A percentile compares a stretch with the other conserved stretches of the same genome.
These are phyloP conservation scores for Pleurotus ostreatus DNA, from an alignment of 768 basidiomycete genomes.

Conservation along the genomic window DNA sequence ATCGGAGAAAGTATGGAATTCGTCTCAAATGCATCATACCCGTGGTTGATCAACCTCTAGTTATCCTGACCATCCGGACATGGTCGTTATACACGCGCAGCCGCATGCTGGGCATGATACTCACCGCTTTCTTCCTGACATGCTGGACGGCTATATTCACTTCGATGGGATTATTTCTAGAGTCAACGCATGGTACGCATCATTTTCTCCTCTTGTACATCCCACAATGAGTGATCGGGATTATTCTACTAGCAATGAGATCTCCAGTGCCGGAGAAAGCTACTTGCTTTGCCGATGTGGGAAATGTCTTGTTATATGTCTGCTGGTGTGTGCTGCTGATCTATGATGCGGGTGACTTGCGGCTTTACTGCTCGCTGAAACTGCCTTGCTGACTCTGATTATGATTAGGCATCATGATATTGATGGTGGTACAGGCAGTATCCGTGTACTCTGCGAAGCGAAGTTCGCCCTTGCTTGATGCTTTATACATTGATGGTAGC, in stretches of 20 bases:
- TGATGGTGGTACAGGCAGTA: constrained; percentile 1
- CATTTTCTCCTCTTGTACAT: neutral
- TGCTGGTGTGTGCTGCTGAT: constrained; percentile 3
- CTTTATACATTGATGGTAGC: constrained; percentile 3
- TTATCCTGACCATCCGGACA: constrained; percentile 4
- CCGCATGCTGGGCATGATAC: neutral
- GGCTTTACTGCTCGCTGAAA: neutral
- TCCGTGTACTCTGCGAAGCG: neutral
- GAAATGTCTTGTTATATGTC: neutral
- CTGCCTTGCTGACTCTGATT: neutral
- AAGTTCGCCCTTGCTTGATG: neutral
- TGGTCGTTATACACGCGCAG: neutral
- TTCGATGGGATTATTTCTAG: constrained; percentile 1
- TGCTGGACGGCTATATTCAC: constrained; percentile 3
- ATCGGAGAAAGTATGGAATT: constrained; percentile 1
- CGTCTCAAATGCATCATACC: no score
- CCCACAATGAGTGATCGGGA: no score
- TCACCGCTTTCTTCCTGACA: neutral
- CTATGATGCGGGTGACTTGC: neutral
- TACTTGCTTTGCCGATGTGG: neutral
- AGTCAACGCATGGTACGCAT: neutral
- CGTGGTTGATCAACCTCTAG: neutral
- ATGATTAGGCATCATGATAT: constrained; percentile 4
- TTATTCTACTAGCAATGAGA: neutral
- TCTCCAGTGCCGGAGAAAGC: neutral